Percentiles rank a stretch among this genome's conserved stretches.
These are phyloP conservation scores for Laburnicola sp. DNA, from an alignment of 2,329 filamentous ascomycete genomes.

Conservation along the genomic window DNA sequence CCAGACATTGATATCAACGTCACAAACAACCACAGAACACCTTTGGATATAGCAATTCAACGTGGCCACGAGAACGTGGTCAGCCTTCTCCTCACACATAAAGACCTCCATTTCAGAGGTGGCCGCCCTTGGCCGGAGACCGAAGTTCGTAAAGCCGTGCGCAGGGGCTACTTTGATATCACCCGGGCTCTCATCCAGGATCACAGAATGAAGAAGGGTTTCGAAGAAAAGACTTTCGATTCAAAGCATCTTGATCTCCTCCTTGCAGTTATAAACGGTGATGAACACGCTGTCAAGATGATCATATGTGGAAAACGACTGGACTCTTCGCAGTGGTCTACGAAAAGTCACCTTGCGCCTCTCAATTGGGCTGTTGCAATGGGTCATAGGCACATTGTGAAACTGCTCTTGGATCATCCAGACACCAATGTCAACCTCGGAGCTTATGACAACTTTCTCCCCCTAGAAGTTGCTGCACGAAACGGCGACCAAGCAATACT, in stretches of 20 bases:
- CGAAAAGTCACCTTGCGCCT: too few relatives aligned
- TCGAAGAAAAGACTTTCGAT: too few relatives aligned
- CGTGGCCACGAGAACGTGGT: neutral
- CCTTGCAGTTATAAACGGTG: neutral
- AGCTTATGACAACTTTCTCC: too few relatives aligned
- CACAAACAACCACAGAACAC: neutral
- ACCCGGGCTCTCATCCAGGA: neutral
- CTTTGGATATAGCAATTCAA: neutral
- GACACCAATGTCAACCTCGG: too few relatives aligned
- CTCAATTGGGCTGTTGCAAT: neutral
- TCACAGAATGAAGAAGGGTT: neutral
- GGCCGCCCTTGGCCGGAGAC: neutral
- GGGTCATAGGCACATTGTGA: neutral
- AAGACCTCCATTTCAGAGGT: neutral
- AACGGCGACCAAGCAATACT: too few relatives aligned
- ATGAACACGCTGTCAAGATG: too few relatives aligned
- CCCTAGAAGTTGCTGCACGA: too few relatives aligned
- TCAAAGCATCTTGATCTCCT: neutral
- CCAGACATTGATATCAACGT: neutral
- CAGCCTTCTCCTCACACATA: neutral
- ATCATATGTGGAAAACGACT: too few relatives aligned
- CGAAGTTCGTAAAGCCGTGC: neutral
- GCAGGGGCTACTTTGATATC: neutral
- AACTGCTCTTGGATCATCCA: conserved; percentile 1
- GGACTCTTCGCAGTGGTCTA: too few relatives aligned